A percentile compares a stretch with the other conserved stretches of the same genome.
phyloP scores from a whole-genome alignment of 2,329 filamentous ascomycete genomes.

The Kalmusia sp. region DNA sequence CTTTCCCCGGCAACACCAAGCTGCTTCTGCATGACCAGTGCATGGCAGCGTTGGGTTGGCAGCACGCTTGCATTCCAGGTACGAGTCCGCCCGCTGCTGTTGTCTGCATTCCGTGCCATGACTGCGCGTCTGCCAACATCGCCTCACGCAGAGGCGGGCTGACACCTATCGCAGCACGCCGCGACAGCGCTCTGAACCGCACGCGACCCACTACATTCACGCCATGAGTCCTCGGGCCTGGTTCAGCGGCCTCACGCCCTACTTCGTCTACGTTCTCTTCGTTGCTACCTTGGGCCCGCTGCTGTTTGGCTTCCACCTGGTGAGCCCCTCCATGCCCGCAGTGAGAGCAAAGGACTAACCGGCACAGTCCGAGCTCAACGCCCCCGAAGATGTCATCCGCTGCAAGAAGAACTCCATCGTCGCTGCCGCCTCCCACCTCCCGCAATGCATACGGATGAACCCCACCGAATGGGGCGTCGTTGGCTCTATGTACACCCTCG shows the following conservation, averaged over 20 bases:
- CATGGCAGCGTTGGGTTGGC: too few species aligned
- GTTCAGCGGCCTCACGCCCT: constrained; percentile 68
- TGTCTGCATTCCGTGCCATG: neutral
- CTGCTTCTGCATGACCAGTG: too few species aligned
- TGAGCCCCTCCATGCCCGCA: constrained; percentile 48
- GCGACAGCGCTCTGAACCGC: constrained; percentile 13
- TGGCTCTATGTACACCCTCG: constrained; percentile 89
- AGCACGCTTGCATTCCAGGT: neutral
- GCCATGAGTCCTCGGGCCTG: constrained; percentile 48
- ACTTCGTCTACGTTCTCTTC: constrained; percentile 77
- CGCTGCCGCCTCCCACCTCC: constrained; percentile 52
- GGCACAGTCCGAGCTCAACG: constrained; percentile 86
- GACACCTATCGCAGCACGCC: constrained; percentile 19
- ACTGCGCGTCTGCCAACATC: constrained; percentile 1
- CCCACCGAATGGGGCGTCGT: constrained; percentile 82
- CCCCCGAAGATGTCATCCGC: constrained; percentile 90
- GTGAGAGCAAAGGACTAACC: constrained; percentile 20
- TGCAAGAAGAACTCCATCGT: constrained; percentile 71
- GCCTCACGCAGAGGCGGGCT: constrained; percentile 15
- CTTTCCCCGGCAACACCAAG: too few species aligned
- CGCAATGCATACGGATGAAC: constrained; percentile 89
- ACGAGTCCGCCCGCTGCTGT: neutral
- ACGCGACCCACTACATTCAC: too few species aligned
- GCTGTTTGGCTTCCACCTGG: constrained; percentile 93
- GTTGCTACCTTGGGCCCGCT: constrained; percentile 85